Evolutionary conservation across 257 asterid genomes (phyloP), one percentile per base, ranked within the genome.

Genomic region (Nicotiana obtusifolia): DNA sequence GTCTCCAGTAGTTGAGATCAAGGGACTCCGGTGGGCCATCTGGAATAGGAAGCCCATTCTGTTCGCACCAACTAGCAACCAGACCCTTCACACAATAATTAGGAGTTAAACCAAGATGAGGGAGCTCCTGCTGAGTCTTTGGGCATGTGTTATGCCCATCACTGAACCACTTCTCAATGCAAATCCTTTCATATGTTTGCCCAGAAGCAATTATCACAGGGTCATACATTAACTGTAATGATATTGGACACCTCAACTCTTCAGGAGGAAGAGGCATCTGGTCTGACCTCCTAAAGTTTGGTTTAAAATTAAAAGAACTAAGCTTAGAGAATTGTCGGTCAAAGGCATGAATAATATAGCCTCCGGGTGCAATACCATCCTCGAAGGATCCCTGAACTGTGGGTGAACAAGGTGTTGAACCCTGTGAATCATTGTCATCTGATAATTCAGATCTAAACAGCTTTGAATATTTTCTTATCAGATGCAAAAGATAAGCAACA

Each of bases 51-150:
- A 94, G 67, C 3, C 97, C 95, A 41, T 93, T 91, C 41, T 91
- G 97, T 85, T 96, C 99, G 37, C 99, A 96, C 99, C 99, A 96
- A 85, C 96, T 94, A 75, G 94, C 87, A 84, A 96, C 98, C 85
- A 96, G 89, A 81, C 98, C 98, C 86, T 94, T 94, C 54, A 94
- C 98, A 86, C 99, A 94, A 78, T 96, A 94, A 88, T 96, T 96
- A 37, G 97, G 93, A 67, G 98, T 96, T 87, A 93, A 87, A 68
- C 89, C 91, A 84, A 94, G 95, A 90, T 94, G 98, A 80, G 92
- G 86, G 73, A 96, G 95, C 84, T 96, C 97, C 90, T 94, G 99
- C 77, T 94, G 98, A 83, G 97, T 94, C 88, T 96, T 96, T 47
- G 99, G 98, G 59, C 98, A 96, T 14, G 98, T 93, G 81, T 91